A percentile compares a stretch with the other conserved stretches of the same genome.
These are phyloP conservation scores for Podaxis rugospora DNA, from an alignment of 768 basidiomycete species.

Conservation along the genomic window DNA sequence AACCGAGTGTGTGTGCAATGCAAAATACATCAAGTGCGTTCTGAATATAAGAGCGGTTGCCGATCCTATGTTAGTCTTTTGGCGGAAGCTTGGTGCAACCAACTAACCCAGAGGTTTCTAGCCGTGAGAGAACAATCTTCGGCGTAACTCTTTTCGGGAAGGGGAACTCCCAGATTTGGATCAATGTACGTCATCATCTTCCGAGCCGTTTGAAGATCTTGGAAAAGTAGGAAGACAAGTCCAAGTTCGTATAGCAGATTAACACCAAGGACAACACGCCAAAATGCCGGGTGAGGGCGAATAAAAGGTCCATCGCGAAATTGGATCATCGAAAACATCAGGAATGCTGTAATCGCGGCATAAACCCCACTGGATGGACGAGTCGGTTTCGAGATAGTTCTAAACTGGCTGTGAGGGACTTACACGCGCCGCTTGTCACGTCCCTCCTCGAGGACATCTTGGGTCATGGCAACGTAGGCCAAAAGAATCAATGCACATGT, in stretches of 20 bases:
- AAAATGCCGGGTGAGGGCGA: slow-evolving; percentile 84
- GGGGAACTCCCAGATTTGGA: slow-evolving; percentile 59
- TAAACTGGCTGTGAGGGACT: slow-evolving; percentile 23
- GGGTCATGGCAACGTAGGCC: slow-evolving; percentile 79
- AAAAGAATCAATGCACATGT: slow-evolving; percentile 60
- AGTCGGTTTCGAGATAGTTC: slow-evolving; percentile 4
- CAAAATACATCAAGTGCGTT: slow-evolving; percentile 85
- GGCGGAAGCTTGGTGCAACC: neutral
- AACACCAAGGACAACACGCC: slow-evolving; percentile 74
- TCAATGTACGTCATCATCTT: slow-evolving; percentile 79
- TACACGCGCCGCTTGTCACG: slow-evolving; percentile 78
- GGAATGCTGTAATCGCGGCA: slow-evolving; percentile 68
- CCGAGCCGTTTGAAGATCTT: slow-evolving; percentile 75
- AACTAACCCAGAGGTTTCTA: slow-evolving; percentile 61
- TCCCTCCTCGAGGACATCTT: slow-evolving; percentile 83
- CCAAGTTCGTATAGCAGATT: slow-evolving; percentile 82
- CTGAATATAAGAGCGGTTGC: slow-evolving; percentile 28
- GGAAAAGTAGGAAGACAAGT: slow-evolving; percentile 82
- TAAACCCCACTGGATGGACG: slow-evolving; percentile 59
- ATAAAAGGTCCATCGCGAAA: slow-evolving; percentile 89
- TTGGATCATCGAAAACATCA: slow-evolving; percentile 81
- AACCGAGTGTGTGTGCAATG: slow-evolving; percentile 78
- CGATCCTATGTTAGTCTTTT: neutral
- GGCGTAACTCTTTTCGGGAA: slow-evolving; percentile 85
- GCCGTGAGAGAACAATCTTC: slow-evolving; percentile 70